phyloP scores from a whole-genome alignment of 2,329 filamentous ascomycete genomes.

The Sporothrix protearum region DNA sequence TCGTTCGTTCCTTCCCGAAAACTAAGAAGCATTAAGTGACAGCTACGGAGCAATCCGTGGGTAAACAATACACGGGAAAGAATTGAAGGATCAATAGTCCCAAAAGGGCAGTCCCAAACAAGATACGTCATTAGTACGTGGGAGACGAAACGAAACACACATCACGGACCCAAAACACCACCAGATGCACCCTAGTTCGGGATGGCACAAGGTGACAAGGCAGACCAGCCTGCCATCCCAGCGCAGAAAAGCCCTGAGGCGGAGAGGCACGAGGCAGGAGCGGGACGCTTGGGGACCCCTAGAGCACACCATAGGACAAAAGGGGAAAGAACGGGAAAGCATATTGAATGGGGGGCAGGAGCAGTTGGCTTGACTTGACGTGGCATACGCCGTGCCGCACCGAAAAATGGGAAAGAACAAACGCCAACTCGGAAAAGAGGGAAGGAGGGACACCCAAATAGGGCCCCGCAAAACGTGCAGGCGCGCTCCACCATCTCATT shows the following conservation, averaged over 20 bases:
- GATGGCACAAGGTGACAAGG: slow-evolving; percentile 8
- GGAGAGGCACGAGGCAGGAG: not conserved
- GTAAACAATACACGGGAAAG: not conserved
- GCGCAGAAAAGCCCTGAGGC: slow-evolving; percentile 12
- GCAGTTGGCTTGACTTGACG: not conserved
- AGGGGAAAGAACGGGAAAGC: not conserved
- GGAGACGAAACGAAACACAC: not conserved
- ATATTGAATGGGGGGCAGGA: not conserved
- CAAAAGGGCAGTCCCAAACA: not conserved
- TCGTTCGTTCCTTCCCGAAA: not conserved
- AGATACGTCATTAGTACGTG: not conserved
- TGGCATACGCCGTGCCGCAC: not conserved
- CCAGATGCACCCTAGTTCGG: not conserved
- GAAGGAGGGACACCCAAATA: not conserved
- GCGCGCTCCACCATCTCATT: not conserved
- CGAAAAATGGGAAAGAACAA: not conserved
- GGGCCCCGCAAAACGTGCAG: not conserved
- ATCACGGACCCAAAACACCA: not conserved
- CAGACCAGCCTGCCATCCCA: slow-evolving; percentile 13
- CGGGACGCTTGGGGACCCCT: not conserved
- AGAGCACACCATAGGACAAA: not conserved
- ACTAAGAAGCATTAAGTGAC: not conserved
- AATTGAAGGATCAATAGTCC: not conserved
- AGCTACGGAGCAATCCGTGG: not conserved
- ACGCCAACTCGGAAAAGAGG: not conserved